phyloP scores from a whole-genome alignment of 371 early-diverging fungal genomes.

The Zychaea mexicana region DNA sequence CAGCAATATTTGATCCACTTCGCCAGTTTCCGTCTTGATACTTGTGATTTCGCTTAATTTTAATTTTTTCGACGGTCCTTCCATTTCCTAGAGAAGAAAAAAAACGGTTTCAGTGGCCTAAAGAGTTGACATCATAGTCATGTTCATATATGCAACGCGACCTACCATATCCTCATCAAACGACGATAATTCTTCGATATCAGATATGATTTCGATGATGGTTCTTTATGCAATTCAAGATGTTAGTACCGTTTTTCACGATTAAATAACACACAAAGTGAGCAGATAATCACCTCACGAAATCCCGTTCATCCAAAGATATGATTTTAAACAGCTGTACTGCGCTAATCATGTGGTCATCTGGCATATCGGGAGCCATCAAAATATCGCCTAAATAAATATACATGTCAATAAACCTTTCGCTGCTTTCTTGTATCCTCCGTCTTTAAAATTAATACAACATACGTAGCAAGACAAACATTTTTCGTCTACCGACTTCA shows the following conservation, averaged over 20 bases:
- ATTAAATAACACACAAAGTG: background rate
- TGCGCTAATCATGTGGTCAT: conserved; percentile 69
- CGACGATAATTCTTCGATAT: conserved; percentile 21
- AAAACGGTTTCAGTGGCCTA: background rate
- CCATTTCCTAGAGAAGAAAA: background rate
- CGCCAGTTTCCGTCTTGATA: conserved; percentile 32
- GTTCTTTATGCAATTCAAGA: conserved; percentile 36
- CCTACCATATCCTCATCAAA: conserved; percentile 15
- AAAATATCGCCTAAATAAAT: conserved; percentile 61
- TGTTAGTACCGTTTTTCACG: background rate
- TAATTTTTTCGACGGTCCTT: conserved; percentile 13
- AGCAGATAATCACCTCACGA: conserved; percentile 59
- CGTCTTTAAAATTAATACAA: background rate
- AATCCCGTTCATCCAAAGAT: conserved; percentile 83
- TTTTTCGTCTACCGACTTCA: conserved; percentile 82
- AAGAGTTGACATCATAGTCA: background rate
- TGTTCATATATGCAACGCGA: background rate
- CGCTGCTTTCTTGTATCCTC: background rate
- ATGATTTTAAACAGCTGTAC: conserved; percentile 74
- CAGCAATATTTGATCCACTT: conserved; percentile 24
- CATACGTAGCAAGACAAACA: conserved; percentile 77
- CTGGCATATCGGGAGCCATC: conserved; percentile 68
- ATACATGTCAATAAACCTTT: background rate
- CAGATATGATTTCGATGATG: conserved; percentile 79
- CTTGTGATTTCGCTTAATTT: conserved; percentile 13